phyloP scores from a whole-genome alignment of 176 grass and related monocot genomes.

The Oropetium thomaeum region DNA sequence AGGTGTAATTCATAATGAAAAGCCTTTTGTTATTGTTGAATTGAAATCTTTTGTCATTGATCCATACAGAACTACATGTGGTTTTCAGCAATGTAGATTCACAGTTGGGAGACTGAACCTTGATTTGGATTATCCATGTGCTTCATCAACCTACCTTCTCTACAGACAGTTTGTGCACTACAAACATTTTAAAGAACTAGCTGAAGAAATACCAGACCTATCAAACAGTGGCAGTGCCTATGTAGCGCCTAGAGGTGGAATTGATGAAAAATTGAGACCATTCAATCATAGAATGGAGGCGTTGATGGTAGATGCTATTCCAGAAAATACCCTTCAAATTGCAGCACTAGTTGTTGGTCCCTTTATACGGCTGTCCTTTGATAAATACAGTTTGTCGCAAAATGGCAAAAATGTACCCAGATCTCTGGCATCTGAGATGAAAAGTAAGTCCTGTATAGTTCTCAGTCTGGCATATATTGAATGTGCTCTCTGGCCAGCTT shows the following conservation, averaged over 20 bases:
- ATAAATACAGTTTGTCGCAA: slow-evolving; percentile 34
- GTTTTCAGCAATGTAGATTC: slow-evolving; percentile 57
- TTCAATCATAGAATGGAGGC: slow-evolving; percentile 35
- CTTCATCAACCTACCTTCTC: slow-evolving; percentile 47
- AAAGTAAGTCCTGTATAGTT: slow-evolving; percentile 35
- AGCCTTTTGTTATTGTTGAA: slow-evolving; percentile 67
- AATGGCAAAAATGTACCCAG: slow-evolving; percentile 24
- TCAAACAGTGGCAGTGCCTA: neutral
- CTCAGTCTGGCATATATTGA: slow-evolving; percentile 55
- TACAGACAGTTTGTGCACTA: slow-evolving; percentile 34
- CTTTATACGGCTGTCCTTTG: slow-evolving; percentile 48
- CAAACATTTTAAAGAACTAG: slow-evolving; percentile 41
- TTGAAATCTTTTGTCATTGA: slow-evolving; percentile 54
- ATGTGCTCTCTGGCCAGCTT: slow-evolving; percentile 51
- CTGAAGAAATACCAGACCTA: slow-evolving; percentile 25
- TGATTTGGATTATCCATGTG: slow-evolving; percentile 57
- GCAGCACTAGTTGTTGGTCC: slow-evolving; percentile 47
- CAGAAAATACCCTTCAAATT: slow-evolving; percentile 50
- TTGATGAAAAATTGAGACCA: slow-evolving; percentile 43
- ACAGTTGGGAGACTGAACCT: slow-evolving; percentile 60
- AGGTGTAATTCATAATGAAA: slow-evolving; percentile 43
- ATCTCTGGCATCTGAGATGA: slow-evolving; percentile 30
- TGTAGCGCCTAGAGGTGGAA: slow-evolving; percentile 33
- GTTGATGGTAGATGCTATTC: slow-evolving; percentile 38
- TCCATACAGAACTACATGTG: slow-evolving; percentile 43